A percentile compares a stretch with the other conserved stretches of the same genome.
phyloP scores from a whole-genome alignment of 108 stramenopile genomes.

The Skeletonema tropicum region DNA sequence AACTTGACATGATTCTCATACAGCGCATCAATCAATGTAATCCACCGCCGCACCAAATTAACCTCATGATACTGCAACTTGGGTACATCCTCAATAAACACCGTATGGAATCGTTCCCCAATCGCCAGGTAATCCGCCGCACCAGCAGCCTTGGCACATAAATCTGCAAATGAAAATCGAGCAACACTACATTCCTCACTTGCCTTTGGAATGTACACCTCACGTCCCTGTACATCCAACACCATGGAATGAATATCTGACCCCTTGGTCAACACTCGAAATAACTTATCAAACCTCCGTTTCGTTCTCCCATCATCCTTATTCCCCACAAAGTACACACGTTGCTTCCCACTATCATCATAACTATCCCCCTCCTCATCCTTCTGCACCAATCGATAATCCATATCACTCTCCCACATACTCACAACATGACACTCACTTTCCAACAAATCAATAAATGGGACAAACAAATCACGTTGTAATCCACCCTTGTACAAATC shows the following conservation, averaged over 20 bases:
- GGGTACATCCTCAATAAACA: conserved; percentile 89
- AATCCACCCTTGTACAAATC: conserved; percentile 95
- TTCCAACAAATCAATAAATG: conserved; percentile 91
- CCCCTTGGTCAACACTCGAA: conserved; percentile 48
- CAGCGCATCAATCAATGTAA: conserved; percentile 81
- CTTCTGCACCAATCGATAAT: conserved; percentile 75
- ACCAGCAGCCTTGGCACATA: conserved; percentile 87
- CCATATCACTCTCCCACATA: conserved; percentile 82
- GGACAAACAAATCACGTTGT: conserved; percentile 95
- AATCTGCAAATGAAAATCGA: conserved; percentile 84
- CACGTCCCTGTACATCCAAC: conserved; percentile 69
- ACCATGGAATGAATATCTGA: conserved; percentile 45
- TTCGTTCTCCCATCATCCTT: conserved; percentile 6
- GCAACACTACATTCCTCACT: conserved; percentile 57
- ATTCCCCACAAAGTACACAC: conserved; percentile 45
- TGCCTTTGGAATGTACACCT: conserved; percentile 63
- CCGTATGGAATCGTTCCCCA: conserved; percentile 83
- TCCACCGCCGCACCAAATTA: conserved; percentile 86
- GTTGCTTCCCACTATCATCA: conserved; percentile 15
- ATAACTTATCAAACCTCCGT: conserved; percentile 42
- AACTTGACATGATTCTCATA: conserved; percentile 82
- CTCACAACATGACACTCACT: conserved; percentile 63
- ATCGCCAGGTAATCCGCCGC: conserved; percentile 93
- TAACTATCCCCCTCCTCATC: conserved; percentile 24
- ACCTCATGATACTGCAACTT: conserved; percentile 75